Percentiles rank a stretch among this genome's conserved stretches.
Evolutionary conservation across 805 yeast species (phyloP).

Genomic region (Diddensiella santjacobensis): DNA sequence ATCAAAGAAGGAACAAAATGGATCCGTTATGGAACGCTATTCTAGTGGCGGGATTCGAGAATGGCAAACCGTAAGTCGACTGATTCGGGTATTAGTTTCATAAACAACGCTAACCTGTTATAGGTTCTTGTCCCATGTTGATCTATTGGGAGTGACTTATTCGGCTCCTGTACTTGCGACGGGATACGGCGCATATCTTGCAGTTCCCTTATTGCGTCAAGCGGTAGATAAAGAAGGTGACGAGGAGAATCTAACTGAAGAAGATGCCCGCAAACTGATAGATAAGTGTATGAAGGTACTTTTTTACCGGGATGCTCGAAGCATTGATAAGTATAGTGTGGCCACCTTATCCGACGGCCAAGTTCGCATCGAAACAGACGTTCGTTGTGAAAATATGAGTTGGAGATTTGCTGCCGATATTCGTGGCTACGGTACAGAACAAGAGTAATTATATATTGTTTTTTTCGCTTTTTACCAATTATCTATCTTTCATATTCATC

Average conservation of each 20-base stretch:
- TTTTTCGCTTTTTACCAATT: too few species aligned
- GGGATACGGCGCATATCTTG: conserved; percentile 94
- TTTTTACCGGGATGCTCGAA: conserved; percentile 94
- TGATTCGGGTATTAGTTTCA: neutral
- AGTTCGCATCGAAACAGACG: conserved; percentile 59
- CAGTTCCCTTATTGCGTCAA: conserved; percentile 85
- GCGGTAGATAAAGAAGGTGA: conserved; percentile 77
- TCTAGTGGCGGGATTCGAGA: conserved; percentile 82
- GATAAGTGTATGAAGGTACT: conserved; percentile 89
- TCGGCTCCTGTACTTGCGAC: conserved; percentile 87
- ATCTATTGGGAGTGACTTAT: conserved; percentile 87
- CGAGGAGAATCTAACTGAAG: conserved; percentile 61
- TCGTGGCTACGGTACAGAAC: conserved; percentile 83
- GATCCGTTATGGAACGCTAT: conserved; percentile 95
- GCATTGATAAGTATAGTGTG: conserved; percentile 77
- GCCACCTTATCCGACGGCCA: conserved; percentile 67
- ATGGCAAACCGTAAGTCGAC: conserved; percentile 45
- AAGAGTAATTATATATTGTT: too few species aligned
- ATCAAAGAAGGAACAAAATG: conserved; percentile 86
- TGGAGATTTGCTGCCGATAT: conserved; percentile 91
- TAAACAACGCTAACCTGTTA: neutral
- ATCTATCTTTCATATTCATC: too few species aligned
- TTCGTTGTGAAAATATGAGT: conserved; percentile 68
- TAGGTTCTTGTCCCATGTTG: conserved; percentile 75
- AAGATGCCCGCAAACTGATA: conserved; percentile 71